Percentiles rank a stretch among this genome's conserved stretches.
phyloP scores from a whole-genome alignment of 805 yeast genomes.

The Saccharomycopsis fermentans region DNA sequence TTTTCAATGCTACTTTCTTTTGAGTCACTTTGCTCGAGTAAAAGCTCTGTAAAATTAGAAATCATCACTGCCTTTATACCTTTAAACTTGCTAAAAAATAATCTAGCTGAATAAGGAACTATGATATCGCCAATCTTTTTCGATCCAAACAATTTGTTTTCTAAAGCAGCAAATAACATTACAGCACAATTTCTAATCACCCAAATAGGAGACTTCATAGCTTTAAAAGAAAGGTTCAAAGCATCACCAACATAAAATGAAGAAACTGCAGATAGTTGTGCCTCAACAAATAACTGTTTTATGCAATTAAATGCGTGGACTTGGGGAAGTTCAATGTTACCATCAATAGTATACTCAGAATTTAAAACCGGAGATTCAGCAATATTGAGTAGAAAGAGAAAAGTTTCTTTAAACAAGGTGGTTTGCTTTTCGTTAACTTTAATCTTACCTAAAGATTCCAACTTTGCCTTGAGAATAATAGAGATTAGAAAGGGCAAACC shows the following conservation, averaged over 20 bases:
- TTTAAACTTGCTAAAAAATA: conserved; percentile 60
- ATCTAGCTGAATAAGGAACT: conserved; percentile 37
- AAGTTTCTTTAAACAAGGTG: conserved; percentile 39
- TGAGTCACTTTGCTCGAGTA: conserved; percentile 18
- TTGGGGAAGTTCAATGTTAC: conserved; percentile 70
- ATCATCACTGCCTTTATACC: conserved; percentile 42
- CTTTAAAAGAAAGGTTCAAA: conserved; percentile 46
- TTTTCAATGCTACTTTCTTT: conserved; percentile 37
- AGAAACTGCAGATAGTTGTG: conserved; percentile 47
- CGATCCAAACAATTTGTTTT: conserved; percentile 65
- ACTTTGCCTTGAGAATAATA: conserved; percentile 53
- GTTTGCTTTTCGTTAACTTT: conserved; percentile 22
- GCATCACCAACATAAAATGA: conserved; percentile 45
- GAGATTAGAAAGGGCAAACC: conserved; percentile 78
- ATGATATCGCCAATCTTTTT: conserved; percentile 30
- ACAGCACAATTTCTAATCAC: conserved; percentile 85
- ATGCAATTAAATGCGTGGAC: conserved; percentile 90
- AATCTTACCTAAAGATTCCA: neutral
- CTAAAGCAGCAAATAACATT: conserved; percentile 83
- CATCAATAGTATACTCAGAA: conserved; percentile 31
- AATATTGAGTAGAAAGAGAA: conserved; percentile 41
- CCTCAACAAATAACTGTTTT: conserved; percentile 61
- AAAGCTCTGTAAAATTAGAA: conserved; percentile 29
- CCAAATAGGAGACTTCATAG: conserved; percentile 67
- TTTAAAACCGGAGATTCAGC: conserved; percentile 41